Conservation (phyloP, 805 yeast species). For the Candida namnaoensis region DNA sequence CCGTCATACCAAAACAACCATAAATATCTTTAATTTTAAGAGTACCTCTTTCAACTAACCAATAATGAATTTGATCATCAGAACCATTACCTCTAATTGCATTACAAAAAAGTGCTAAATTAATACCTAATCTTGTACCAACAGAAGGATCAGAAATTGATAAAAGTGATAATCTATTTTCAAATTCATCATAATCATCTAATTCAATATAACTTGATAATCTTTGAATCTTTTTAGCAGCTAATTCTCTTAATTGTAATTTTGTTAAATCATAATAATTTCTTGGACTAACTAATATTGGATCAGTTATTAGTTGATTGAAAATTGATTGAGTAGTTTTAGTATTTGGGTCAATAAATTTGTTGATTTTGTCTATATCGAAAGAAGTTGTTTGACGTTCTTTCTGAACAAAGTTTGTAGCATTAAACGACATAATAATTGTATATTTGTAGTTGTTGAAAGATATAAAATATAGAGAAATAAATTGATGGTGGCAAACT, state of each 20-base stretch:
- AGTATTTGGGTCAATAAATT: conserved; percentile 44
- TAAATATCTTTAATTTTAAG: conserved; percentile 49
- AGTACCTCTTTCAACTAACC: conserved; percentile 71
- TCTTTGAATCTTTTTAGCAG: conserved; percentile 54
- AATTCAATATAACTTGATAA: conserved; percentile 51
- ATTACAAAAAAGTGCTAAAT: conserved; percentile 74
- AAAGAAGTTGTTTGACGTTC: conserved; percentile 39
- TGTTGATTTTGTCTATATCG: conserved; percentile 37
- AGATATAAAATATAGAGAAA: too few species aligned
- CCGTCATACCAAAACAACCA: conserved; percentile 94
- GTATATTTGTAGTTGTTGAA: too few species aligned
- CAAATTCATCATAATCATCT: conserved; percentile 31
- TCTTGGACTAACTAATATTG: conserved; percentile 45
- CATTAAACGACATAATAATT: too few species aligned
- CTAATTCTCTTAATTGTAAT: conserved; percentile 46
- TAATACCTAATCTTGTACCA: conserved; percentile 80
- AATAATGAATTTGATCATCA: conserved; percentile 69
- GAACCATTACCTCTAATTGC: conserved; percentile 88
- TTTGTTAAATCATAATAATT: conserved; percentile 51
- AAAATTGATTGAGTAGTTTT: conserved; percentile 38
- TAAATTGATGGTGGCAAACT: too few species aligned
- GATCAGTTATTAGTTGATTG: conserved; percentile 61
- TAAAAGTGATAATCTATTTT: conserved; percentile 48
- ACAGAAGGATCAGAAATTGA: conserved; percentile 72
- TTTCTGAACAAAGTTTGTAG: conserved; percentile 18